Evolutionary conservation across 1,284 basidiomycete genomes (phyloP), one percentile per base, ranked within the genome.

Genomic region (Leccinum fallax): DNA sequence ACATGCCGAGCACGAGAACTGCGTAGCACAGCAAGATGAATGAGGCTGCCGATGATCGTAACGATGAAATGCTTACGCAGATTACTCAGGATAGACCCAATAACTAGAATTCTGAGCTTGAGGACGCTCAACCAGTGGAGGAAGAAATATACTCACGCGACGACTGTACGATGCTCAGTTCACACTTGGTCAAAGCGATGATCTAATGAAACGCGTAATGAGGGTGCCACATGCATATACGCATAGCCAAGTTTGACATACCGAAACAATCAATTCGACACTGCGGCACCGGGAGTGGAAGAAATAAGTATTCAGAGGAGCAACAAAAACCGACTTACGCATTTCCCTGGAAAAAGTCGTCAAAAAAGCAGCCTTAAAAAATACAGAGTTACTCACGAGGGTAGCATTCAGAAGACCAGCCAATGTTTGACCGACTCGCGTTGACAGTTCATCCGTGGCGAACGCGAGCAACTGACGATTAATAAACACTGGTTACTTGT

Each of bases 391-490:
- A 76, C 83, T 66, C 69, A 91, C 90, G 64, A 96, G 79, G 8
- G 94, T 96, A 11, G 93, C 94, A 74, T 95, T 95, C 62, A 95
- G 74, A 13, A 95, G 80, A 62, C 93, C 93, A 5, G 91, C 93
- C 4, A 96, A 77, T 0, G 94, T 94, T 76, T 95, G 92, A 2
- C 94, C 90, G 1, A 92, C 86, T 36, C 89, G 87, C 64, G 95
- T 70, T 1, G 94, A 93, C 5, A 95, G 74, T 68, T 96, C 92
- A 67, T 96, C 94, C 0, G 94, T 97, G 0, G 92, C 92, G 72
- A 94, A 94, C 1, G 90, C 91, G 5, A 97, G 83, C 4, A 96
- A 77, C 82, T 93, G 76, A 10, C 28, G 48, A 62, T 46, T 55
- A n/a, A 38, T 57, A 11, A 63, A 34, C 15, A 53, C 15, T 24